Conservation (phyloP, 129 eudicot species). For the sunflower (Helianthus annuus) region DNA sequence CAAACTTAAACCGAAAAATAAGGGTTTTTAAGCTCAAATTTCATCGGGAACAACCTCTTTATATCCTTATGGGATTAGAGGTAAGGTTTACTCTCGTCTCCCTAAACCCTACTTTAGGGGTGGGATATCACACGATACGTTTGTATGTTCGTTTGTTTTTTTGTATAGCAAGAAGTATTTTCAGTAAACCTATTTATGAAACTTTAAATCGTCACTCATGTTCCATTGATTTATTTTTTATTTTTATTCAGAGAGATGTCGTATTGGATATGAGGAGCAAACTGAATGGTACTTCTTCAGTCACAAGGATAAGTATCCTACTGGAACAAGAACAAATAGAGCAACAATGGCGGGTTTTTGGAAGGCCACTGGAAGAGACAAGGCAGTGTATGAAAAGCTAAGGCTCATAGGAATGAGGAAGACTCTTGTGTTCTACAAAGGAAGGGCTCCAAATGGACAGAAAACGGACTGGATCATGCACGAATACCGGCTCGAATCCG, state of each 20-base stretch:
- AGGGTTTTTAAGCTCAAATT: too few relatives aligned
- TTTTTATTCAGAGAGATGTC: slow-evolving; percentile 59
- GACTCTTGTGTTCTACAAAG: slow-evolving; percentile 92
- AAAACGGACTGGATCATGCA: slow-evolving; percentile 98
- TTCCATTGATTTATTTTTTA: background rate
- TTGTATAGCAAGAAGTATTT: too few relatives aligned
- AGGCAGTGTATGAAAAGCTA: slow-evolving; percentile 70
- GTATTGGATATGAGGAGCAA: slow-evolving; percentile 87
- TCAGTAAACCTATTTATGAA: too few relatives aligned
- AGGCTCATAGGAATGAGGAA: slow-evolving; percentile 95
- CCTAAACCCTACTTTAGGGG: too few relatives aligned
- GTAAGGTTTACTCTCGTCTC: too few relatives aligned
- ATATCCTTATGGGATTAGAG: too few relatives aligned
- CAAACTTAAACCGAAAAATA: too few relatives aligned
- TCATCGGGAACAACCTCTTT: too few relatives aligned
- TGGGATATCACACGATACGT: too few relatives aligned
- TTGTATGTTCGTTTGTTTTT: too few relatives aligned
- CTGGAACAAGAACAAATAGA: slow-evolving; percentile 88
- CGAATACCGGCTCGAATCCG: slow-evolving; percentile 88
- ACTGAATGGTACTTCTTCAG: slow-evolving; percentile 91
- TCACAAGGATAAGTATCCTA: slow-evolving; percentile 90
- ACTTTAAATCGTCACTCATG: background rate
- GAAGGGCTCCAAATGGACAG: slow-evolving; percentile 92
- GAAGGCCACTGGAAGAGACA: slow-evolving; percentile 97
- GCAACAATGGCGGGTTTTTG: slow-evolving; percentile 94